phyloP scores from a whole-genome alignment of 306 rosid genomes.

The Astragalus glycyphyllos region DNA sequence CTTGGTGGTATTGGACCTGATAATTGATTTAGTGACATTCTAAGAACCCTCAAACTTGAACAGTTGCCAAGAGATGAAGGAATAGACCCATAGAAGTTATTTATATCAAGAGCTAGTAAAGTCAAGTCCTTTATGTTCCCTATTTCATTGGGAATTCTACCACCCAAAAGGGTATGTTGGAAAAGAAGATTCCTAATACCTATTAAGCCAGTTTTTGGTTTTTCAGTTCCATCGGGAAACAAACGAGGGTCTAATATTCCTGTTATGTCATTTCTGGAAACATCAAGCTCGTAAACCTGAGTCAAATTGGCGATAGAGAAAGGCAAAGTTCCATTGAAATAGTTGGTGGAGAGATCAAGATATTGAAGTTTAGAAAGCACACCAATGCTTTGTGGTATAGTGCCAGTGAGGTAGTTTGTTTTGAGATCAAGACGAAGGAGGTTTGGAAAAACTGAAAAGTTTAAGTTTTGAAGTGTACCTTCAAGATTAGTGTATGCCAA shows the following conservation, averaged over 20 bases:
- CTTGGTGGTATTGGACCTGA: constrained; percentile 56
- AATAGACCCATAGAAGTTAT: constrained; percentile 53
- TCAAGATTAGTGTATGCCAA: constrained; percentile 54
- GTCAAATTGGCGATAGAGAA: constrained; percentile 65
- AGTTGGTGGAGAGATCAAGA: constrained; percentile 63
- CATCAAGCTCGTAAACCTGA: constrained; percentile 58
- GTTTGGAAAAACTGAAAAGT: constrained; percentile 59
- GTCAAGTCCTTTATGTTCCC: constrained; percentile 54
- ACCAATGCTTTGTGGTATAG: constrained; percentile 57
- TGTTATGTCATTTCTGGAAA: constrained; percentile 54
- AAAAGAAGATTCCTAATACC: constrained; percentile 51
- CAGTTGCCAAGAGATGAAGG: constrained; percentile 60
- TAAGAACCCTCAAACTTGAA: constrained; percentile 48
- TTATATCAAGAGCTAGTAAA: constrained; percentile 52
- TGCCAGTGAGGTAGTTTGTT: constrained; percentile 51
- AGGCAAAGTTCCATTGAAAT: constrained; percentile 55
- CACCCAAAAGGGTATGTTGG: constrained; percentile 51
- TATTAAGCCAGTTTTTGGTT: constrained; percentile 49
- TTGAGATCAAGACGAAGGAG: constrained; percentile 66
- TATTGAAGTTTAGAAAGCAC: constrained; percentile 53
- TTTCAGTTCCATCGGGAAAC: constrained; percentile 49
- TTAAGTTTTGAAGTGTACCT: constrained; percentile 58
- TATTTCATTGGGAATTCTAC: constrained; percentile 58
- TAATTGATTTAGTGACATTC: constrained; percentile 47
- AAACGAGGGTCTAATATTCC: constrained; percentile 55